Evolutionary conservation across 1,139 yeast species (phyloP), one percentile per base, ranked within the genome.

Genomic region (Kodamaea sp.): DNA sequence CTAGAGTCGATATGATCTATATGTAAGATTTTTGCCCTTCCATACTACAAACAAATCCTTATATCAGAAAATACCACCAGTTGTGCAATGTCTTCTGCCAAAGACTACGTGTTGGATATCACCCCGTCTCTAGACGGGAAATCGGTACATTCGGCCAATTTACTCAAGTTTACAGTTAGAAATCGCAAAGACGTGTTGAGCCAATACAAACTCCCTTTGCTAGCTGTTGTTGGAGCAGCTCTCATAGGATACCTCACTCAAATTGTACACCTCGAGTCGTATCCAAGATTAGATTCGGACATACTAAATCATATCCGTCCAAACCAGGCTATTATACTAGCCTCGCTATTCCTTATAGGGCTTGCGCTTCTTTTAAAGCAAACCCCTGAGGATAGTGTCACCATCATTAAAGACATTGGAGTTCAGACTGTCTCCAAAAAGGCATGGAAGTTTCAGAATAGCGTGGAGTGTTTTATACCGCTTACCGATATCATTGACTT

Each of bases 401-500:
- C 59, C 8, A 61, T 65, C 4, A 64, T 68, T 51, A 61, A 58
- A 41, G 67, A 64, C 28, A 56, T 66, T 13, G 73, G 73, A 1
- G 48, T 67, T 4, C 73, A 67, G 38, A 46, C 62, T 18, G 45
- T 51, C 8, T 55, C 63, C 4, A 48, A 50, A 26, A 52, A 54
- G 16, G 26, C 47, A 3, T 67, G 71, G 70, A 48, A 46, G 35
- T 59, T 61, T 37, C 51, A 55, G 20, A 41, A 30, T 16, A 38
- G 28, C 13, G 40, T 33, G 8, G 49, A 47, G 35, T 35, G 35
- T 15, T 79, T 81, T 48, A 66, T 80, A 10, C 81, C 86, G 0
- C 58, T 70, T 25, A 74, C 69, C 29, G 62, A 63, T 28, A 69
- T 82, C 32, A 70, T 75, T 4, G 87, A 81, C 51, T 53, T 82